phyloP scores from a whole-genome alignment of 1,284 basidiomycete species.

The Phenoliferia sp. region DNA sequence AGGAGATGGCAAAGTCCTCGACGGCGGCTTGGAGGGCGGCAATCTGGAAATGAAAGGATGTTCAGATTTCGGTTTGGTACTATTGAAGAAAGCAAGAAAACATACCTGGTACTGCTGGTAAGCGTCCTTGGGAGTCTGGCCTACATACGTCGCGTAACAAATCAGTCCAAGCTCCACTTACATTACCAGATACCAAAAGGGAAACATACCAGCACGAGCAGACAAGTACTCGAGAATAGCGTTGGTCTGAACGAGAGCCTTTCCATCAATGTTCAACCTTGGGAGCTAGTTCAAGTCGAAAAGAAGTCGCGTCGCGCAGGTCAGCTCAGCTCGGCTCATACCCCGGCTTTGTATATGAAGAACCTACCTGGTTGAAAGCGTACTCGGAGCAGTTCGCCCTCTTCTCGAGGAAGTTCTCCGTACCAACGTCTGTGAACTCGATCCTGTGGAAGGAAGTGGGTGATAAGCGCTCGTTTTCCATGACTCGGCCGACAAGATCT shows the following conservation, averaged over 20 bases:
- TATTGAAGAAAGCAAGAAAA: too few species aligned
- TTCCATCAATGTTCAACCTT: neutral
- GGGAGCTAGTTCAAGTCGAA: neutral
- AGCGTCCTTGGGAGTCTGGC: neutral
- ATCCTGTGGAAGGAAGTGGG: neutral
- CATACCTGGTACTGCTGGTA: neutral
- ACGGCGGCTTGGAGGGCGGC: conserved; percentile 3
- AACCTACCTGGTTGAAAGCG: conserved; percentile 6
- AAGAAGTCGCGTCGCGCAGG: neutral
- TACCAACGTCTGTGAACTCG: neutral
- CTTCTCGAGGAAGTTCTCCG: neutral
- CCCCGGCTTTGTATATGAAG: neutral
- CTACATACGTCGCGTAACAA: neutral
- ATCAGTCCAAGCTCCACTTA: neutral
- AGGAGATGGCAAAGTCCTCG: conserved; percentile 6
- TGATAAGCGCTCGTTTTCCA: neutral
- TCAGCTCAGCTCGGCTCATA: neutral
- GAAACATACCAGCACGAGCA: neutral
- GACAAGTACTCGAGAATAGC: conserved; percentile 14
- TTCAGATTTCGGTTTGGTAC: neutral
- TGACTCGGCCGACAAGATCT: neutral
- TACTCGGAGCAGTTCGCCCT: conserved; percentile 6
- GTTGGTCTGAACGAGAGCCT: conserved; percentile 4
- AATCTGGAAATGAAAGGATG: neutral
- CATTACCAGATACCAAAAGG: neutral